Evolutionary conservation across 164 flowering plant species (phyloP), one percentile per base, ranked within the genome.

Genomic region (Aristolochia californica): DNA sequence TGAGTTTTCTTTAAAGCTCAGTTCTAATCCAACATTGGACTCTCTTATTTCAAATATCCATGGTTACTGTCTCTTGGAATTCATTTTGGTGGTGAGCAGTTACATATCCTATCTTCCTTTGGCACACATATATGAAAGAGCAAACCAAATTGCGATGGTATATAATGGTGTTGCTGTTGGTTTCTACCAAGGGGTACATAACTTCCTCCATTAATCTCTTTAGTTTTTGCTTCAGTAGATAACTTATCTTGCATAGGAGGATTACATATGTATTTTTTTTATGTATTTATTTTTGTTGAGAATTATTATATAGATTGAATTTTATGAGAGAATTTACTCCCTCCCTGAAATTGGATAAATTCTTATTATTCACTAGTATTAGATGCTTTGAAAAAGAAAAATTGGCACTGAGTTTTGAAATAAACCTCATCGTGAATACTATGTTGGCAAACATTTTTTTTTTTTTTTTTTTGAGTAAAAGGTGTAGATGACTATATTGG

Each of bases 51-150:
- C 5, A 48, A 16, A 13, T 13, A 48, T 60, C 23, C 28, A 28
- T 40, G 21, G n/a, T 5, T 11, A 3, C 20, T 25, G 27, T 5
- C 26, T 61, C 12, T 45, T 55, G 63, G 13, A 62, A 53, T n/a
- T 45, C 17, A 23, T 34, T 20, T 38, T 28, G 56, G 38, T 30
- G 17, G 62, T 66, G 52, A 20, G 38, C 93, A 93, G 97, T 51
- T 85, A 79, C 67, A 87, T 89, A 71, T 93, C 99, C 22, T 93
- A 93, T 78, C 93, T 93, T 70, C 99, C 97, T 17, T 68, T 93
- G 83, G 99, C 99, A 23, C 99, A 93, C 81, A 93, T 93, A 50
- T 93, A 78, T 64, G 99, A 93, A 72, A 74, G 99, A 59, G 82
- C 72, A 51, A 93, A 85, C 76, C 94, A 87, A 63, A 66, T 89